Conservation (phyloP, 2,329 filamentous ascomycete species). For the Hawksworthiomyces lignivorus region DNA sequence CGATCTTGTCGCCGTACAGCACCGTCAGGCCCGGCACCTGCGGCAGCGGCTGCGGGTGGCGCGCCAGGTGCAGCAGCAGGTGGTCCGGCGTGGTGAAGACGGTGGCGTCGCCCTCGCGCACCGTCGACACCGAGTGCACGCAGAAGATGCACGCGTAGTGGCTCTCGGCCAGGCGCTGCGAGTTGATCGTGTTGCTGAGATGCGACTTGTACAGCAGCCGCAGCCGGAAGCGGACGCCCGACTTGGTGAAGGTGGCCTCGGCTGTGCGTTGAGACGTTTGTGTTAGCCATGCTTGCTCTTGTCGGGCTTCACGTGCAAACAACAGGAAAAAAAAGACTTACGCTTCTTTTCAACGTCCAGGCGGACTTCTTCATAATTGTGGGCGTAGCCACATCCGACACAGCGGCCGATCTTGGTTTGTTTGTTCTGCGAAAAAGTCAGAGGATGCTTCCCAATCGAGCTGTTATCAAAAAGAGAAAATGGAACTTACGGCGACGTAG, state of each 20-base stretch:
- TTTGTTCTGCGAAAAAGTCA: conserved; percentile 14
- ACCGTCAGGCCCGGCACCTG: conserved; percentile 29
- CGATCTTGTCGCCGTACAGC: conserved; percentile 24
- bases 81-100: conserved; percentile 30
- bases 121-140: conserved; percentile 24
- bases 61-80: conserved; percentile 30
- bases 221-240: conserved; percentile 30
- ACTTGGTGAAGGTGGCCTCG: conserved; percentile 25
- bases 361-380: conserved; percentile 24
- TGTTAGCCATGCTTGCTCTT: conserved; percentile 7
- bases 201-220: conserved; percentile 37
- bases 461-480: not conserved
- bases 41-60: conserved; percentile 33
- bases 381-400: conserved; percentile 20
- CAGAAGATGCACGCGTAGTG: conserved; percentile 34
- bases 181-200: conserved; percentile 21
- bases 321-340: conserved; percentile 12
- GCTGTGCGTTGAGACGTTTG: conserved; percentile 21
- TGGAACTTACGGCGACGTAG: conserved; percentile 15
- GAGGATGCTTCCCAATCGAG: no score
- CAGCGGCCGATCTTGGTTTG: conserved; percentile 19
- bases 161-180: conserved; percentile 21
- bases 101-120: conserved; percentile 33
- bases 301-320: no score
- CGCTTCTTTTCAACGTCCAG: conserved; percentile 24